phyloP scores from a whole-genome alignment of 1,139 yeast species.

The Hansenula lynferdii region DNA sequence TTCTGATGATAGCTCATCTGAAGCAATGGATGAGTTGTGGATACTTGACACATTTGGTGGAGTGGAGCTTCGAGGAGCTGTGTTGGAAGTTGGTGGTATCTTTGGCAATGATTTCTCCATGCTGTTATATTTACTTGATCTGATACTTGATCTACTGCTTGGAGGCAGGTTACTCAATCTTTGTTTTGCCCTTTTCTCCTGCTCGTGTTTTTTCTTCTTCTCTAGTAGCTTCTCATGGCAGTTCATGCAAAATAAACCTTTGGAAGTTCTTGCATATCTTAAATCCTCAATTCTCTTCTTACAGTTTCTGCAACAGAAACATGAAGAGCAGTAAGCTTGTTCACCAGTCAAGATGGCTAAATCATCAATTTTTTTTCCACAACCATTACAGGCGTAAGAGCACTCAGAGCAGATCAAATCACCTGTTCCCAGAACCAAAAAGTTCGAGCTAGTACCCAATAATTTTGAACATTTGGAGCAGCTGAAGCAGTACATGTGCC shows the following conservation, averaged over 20 bases:
- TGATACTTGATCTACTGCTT: neutral
- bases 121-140: conserved; percentile 3
- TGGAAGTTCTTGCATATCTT: conserved; percentile 89
- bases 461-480: conserved; percentile 80
- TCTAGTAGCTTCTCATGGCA: conserved; percentile 85
- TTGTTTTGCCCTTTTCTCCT: conserved; percentile 12
- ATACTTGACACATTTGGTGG: neutral
- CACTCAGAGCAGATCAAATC: conserved; percentile 87
- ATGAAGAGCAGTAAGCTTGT: conserved; percentile 88
- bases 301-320: conserved; percentile 91
- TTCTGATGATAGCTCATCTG: conserved; percentile 7
- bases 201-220: conserved; percentile 27
- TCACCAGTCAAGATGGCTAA: conserved; percentile 92
- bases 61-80: neutral
- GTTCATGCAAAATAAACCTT: conserved; percentile 88
- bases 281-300: conserved; percentile 84
- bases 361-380: conserved; percentile 89
- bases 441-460: conserved; percentile 83
- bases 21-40: neutral
- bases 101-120: conserved; percentile 25
- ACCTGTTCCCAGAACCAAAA: conserved; percentile 89
- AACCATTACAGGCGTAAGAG: conserved; percentile 82
- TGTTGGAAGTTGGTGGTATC: conserved; percentile 17
- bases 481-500: conserved; percentile 92
- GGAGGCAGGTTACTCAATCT: conserved; percentile 1